phyloP scores from a whole-genome alignment of 495 filamentous ascomycete species.

The Rusavskia elegans region DNA sequence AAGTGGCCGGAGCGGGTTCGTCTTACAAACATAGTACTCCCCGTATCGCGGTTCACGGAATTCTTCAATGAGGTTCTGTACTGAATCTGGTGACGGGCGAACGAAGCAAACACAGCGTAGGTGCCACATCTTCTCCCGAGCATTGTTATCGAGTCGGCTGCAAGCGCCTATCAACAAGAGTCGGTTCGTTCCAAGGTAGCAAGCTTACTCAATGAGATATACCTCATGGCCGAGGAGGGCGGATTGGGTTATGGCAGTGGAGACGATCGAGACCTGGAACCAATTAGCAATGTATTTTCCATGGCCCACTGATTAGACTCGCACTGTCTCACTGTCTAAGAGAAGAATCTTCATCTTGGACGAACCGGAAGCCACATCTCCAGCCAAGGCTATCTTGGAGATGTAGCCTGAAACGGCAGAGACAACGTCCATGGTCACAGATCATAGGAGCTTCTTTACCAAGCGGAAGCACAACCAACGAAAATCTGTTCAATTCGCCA shows the following conservation, averaged over 20 bases:
- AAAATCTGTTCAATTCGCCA: too few relatives aligned
- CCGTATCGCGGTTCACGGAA: conserved; percentile 93
- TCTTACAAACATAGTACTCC: conserved; percentile 75
- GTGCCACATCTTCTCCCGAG: conserved; percentile 96
- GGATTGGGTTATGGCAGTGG: conserved; percentile 89
- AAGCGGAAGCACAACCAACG: neutral
- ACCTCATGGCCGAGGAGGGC: conserved; percentile 92
- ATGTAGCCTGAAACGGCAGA: conserved; percentile 88
- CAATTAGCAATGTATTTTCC: conserved; percentile 1
- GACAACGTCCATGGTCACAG: conserved; percentile 67
- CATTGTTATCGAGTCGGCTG: conserved; percentile 70
- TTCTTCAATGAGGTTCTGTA: conserved; percentile 89
- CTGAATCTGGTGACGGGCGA: conserved; percentile 75
- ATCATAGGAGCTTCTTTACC: neutral
- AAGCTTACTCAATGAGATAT: conserved; percentile 70
- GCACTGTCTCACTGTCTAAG: conserved; percentile 82
- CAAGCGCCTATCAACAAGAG: conserved; percentile 7
- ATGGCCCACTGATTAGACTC: conserved; percentile 18
- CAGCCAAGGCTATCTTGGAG: conserved; percentile 87
- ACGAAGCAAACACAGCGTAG: conserved; percentile 87
- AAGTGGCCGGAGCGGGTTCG: neutral
- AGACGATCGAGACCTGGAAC: conserved; percentile 64
- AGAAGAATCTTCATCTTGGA: conserved; percentile 98
- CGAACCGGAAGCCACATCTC: conserved; percentile 55
- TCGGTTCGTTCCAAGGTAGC: neutral